phyloP scores from a whole-genome alignment of 176 grass and related monocot species.

The Zizania latifolia region DNA sequence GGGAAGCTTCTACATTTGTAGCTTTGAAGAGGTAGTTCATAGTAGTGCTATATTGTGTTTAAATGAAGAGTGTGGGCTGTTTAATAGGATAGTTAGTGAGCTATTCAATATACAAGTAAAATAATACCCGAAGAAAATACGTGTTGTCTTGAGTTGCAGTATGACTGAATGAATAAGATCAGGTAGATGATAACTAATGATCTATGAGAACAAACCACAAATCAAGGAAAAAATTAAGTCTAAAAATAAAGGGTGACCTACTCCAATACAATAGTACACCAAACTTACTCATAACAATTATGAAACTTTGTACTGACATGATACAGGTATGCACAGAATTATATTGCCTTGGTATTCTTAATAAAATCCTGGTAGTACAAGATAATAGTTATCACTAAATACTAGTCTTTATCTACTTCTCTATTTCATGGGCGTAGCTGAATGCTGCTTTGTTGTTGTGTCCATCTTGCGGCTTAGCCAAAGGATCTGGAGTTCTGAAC shows the following conservation, averaged over 20 bases:
- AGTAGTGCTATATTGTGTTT: background rate
- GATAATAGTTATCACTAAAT: background rate
- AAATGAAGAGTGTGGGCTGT: background rate
- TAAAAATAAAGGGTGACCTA: background rate
- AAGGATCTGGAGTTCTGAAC: background rate
- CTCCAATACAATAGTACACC: background rate
- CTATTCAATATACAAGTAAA: slow-evolving; percentile 3
- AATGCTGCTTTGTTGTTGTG: background rate
- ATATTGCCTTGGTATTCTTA: background rate
- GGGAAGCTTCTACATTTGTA: background rate
- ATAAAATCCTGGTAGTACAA: background rate
- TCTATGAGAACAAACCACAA: background rate
- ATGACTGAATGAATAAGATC: background rate
- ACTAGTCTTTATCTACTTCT: background rate
- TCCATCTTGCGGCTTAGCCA: background rate
- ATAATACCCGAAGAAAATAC: background rate
- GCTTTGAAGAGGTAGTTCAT: background rate
- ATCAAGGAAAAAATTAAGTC: slow-evolving; percentile 1
- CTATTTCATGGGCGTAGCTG: background rate
- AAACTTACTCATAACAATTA: background rate
- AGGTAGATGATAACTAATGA: background rate
- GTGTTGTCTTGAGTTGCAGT: background rate
- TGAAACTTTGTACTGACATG: background rate
- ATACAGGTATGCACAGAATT: background rate
- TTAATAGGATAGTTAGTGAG: background rate